Evolutionary conservation across 2,329 filamentous ascomycete species (phyloP), one percentile per base, ranked within the genome.

Genomic region (Zymoseptoria brevis): DNA sequence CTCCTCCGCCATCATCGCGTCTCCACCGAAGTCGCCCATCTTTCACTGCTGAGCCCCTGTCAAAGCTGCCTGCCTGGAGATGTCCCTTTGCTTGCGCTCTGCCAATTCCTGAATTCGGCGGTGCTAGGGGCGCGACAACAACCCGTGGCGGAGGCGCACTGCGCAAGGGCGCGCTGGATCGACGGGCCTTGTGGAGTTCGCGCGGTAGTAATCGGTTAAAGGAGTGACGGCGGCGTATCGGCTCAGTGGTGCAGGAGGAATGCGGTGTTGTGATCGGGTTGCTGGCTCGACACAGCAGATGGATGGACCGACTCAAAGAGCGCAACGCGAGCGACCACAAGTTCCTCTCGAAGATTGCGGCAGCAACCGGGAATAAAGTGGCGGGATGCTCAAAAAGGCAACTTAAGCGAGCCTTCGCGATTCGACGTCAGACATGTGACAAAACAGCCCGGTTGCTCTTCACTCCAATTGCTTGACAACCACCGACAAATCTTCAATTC

Each of bases 1-100:
- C 29, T 60, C 62, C 50, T 51, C 55, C 26, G 62, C 62, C 50
- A 62, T 60, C 60, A 45, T 45, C 13, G 35, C 35, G n/a, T 45
- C 35, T 45, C 35, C 35, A n/a, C 35, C 35, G 35, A 45, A 45
- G 35, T 45, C 35, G 35, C 35, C 35, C 35, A 45, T 45, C 35
- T n/a, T 45, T 45, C 35, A 45, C 35, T 16, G 16, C 35, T 45
- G 35, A n/a, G 6, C 35, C 13, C 13, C 35, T 45, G 35, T 45
- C 11, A n/a, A 45, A 16, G 13, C 13, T 6, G 35, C 35, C 13
- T 45, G 35, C 4, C 1, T 6, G 13, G 13, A 6, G 7, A n/a
- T 3, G 13, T 16, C 16, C 6, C 2, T 45, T 2, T 45, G 13
- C 13, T 16, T n/a, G 1, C 5, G 35, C 35, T 45, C 35, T 11